These are phyloP conservation scores for Coffea humblotiana DNA, from an alignment of 305 asterid genomes.

Conservation along the genomic window DNA sequence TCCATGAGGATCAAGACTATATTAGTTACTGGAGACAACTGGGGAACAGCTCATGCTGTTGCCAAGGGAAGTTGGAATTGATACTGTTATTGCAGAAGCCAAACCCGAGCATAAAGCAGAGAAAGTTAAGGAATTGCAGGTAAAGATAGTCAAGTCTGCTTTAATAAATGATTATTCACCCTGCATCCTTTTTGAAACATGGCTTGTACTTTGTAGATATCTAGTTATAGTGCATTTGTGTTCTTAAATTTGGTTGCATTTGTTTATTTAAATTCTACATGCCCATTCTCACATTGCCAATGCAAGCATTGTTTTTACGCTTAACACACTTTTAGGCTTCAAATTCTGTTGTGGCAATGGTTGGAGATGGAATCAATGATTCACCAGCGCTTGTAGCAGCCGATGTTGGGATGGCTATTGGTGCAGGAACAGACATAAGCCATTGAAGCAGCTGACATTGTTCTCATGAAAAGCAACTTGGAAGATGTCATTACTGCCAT, in stretches of 20 bases:
- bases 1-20: conserved; percentile 54
- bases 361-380: conserved; percentile 92
- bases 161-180: not conserved
- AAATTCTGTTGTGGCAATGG: conserved; percentile 77
- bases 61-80: conserved; percentile 63
- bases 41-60: conserved; percentile 73
- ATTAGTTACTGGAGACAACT: conserved; percentile 73
- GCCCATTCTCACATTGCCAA: not conserved
- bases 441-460: conserved; percentile 84
- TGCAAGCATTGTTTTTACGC: not conserved
- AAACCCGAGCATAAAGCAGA: conserved; percentile 70
- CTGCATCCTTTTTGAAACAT: not conserved
- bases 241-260: not conserved
- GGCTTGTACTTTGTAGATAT: too few relatives aligned
- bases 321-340: conserved; percentile 42
- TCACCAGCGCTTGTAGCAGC: conserved; percentile 92
- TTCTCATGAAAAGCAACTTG: conserved; percentile 78
- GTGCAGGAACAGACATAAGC: conserved; percentile 91
- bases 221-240: too few relatives aligned
- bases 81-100: conserved; percentile 57
- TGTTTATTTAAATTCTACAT: not conserved
- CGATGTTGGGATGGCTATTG: conserved; percentile 87
- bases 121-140: conserved; percentile 73
- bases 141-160: conserved; percentile 1
- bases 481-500: conserved; percentile 88